Conservation (phyloP, 2,329 filamentous ascomycete species). For the Juglanconis oblonga region DNA sequence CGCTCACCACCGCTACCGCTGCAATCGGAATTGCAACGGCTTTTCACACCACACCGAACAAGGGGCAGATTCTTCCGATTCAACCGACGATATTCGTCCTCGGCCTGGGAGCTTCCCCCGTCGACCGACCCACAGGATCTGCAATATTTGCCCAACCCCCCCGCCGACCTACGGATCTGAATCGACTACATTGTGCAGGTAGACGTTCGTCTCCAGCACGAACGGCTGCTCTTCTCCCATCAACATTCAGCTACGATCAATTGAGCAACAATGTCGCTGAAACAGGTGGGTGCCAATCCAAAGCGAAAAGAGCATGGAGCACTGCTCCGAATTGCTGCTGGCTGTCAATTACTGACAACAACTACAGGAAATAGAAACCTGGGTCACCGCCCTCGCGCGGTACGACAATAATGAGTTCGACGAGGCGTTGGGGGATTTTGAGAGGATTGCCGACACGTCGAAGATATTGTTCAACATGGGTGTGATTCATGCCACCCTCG, state of each 20-base stretch:
- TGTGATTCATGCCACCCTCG: conserved; percentile 93
- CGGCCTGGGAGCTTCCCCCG: not conserved
- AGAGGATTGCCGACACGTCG: conserved; percentile 86
- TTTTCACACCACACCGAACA: conserved; percentile 15
- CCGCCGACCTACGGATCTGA: conserved; percentile 2
- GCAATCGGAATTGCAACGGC: not conserved
- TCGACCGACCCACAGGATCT: conserved; percentile 2
- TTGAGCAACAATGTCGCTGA: conserved; percentile 35
- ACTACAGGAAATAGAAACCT: conserved; percentile 92
- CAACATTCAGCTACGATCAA: not conserved
- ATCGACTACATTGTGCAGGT: not conserved
- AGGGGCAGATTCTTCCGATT: not conserved
- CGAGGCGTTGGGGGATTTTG: conserved; percentile 78
- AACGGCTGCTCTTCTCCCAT: conserved; percentile 6
- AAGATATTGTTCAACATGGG: conserved; percentile 99
- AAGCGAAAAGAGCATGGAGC: not conserved
- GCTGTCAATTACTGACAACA: conserved; percentile 1
- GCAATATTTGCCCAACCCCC: conserved; percentile 9
- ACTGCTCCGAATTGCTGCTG: too few relatives aligned
- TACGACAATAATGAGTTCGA: conserved; percentile 99
- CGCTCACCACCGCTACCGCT: conserved; percentile 1
- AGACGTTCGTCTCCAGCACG: conserved; percentile 12
- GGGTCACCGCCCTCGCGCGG: conserved; percentile 84
- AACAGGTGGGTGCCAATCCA: conserved; percentile 30
- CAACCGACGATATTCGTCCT: not conserved